These are phyloP conservation scores for Podila minutissima DNA, from an alignment of 192 early-diverging fungal species.

Conservation along the genomic window DNA sequence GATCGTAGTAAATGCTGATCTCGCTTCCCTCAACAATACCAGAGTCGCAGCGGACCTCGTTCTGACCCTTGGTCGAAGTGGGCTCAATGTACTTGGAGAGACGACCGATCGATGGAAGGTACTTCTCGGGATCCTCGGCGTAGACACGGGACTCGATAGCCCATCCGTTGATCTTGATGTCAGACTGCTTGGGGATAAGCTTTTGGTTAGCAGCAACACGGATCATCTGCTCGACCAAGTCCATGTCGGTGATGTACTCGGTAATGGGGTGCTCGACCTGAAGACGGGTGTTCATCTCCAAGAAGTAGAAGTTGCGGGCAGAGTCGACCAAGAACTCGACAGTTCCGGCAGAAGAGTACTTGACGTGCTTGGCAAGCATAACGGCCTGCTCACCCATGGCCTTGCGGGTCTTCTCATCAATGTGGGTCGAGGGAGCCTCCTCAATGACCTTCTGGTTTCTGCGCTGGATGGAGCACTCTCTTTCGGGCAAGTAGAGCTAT, in stretches of 20 bases:
- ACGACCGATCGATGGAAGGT: slow-evolving; percentile 92
- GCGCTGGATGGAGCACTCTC: slow-evolving; percentile 87
- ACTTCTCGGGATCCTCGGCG: slow-evolving; percentile 95
- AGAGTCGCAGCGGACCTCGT: slow-evolving; percentile 90
- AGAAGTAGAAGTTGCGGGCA: slow-evolving; percentile 79
- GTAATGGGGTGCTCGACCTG: slow-evolving; percentile 88
- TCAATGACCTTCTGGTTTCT: slow-evolving; percentile 88
- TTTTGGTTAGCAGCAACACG: slow-evolving; percentile 85
- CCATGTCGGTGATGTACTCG: slow-evolving; percentile 83
- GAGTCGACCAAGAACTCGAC: slow-evolving; percentile 82
- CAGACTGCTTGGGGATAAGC: slow-evolving; percentile 76
- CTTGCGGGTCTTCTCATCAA: slow-evolving; percentile 68
- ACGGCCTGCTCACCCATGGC: slow-evolving; percentile 85
- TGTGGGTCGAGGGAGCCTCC: slow-evolving; percentile 82
- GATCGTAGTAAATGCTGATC: slow-evolving; percentile 96
- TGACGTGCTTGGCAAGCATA: slow-evolving; percentile 76
- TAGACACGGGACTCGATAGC: slow-evolving; percentile 96
- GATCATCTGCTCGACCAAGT: slow-evolving; percentile 97
- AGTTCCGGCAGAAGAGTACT: slow-evolving; percentile 80
- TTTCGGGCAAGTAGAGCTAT: slow-evolving; percentile 85
- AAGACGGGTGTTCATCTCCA: slow-evolving; percentile 86
- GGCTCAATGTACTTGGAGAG: slow-evolving; percentile 90
- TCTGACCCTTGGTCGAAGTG: slow-evolving; percentile 41
- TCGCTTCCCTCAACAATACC: slow-evolving; percentile 93
- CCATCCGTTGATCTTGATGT: slow-evolving; percentile 88